Evolutionary conservation across 345 rosid genomes (phyloP).

Genomic region (Leavenworthia alabamica): DNA sequence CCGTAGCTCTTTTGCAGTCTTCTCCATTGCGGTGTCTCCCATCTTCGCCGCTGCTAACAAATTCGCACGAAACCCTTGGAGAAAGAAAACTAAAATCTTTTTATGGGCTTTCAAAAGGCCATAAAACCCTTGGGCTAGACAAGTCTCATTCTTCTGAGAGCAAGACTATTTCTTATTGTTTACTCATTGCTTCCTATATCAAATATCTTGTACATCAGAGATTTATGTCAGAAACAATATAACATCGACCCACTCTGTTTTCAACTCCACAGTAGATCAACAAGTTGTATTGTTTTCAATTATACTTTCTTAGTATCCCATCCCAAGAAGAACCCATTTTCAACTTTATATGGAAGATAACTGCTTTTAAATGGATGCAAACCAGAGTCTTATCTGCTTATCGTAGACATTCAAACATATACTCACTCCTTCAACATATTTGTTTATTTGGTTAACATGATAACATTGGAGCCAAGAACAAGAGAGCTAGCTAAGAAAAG

Average conservation of each 20-base stretch:
- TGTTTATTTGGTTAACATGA: not conserved
- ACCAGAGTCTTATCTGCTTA: not conserved
- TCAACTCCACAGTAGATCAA: too few relatives aligned
- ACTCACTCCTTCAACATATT: not conserved
- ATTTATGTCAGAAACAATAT: too few relatives aligned
- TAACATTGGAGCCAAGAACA: not conserved
- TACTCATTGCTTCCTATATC: too few relatives aligned
- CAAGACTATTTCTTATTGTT: too few relatives aligned
- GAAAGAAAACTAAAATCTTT: not conserved
- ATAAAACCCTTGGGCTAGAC: too few relatives aligned
- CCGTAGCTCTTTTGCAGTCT: constrained; percentile 70
- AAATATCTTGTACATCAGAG: too few relatives aligned
- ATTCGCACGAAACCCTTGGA: constrained; percentile 19
- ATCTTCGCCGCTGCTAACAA: constrained; percentile 35
- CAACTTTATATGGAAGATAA: not conserved
- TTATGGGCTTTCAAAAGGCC: constrained; percentile 25
- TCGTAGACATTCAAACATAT: too few relatives aligned
- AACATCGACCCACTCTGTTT: too few relatives aligned
- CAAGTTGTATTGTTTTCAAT: too few relatives aligned
- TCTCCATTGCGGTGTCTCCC: constrained; percentile 46
- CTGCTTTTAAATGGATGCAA: not conserved
- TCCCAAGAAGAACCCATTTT: too few relatives aligned
- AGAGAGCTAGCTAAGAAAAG: not conserved
- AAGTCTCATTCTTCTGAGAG: too few relatives aligned
- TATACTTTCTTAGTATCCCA: too few relatives aligned